phyloP scores from a whole-genome alignment of 2,329 filamentous ascomycete species.

The Colletotrichum spaethianum region DNA sequence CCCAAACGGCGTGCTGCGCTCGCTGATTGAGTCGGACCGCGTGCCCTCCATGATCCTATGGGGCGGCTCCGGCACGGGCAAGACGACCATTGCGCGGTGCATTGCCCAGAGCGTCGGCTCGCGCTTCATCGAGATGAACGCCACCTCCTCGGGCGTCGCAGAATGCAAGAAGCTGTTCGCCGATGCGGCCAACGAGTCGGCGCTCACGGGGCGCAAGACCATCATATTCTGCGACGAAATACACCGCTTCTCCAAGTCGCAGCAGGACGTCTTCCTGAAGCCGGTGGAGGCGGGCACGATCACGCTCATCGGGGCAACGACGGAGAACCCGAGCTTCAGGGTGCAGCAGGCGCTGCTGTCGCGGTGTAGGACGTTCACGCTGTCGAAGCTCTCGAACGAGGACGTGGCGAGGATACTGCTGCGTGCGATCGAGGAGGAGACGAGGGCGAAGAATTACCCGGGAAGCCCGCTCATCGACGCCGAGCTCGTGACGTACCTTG shows the following conservation, averaged over 20 bases:
- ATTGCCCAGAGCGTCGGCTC: slow-evolving; percentile 87
- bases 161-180: slow-evolving; percentile 94
- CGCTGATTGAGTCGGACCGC: slow-evolving; percentile 86
- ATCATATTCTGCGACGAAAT: slow-evolving; percentile 99
- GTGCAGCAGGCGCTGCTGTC: slow-evolving; percentile 90
- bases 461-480: slow-evolving; percentile 77
- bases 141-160: slow-evolving; percentile 86
- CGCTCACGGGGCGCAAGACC: slow-evolving; percentile 88
- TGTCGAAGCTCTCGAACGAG: slow-evolving; percentile 80
- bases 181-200: slow-evolving; percentile 85
- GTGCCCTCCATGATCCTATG: slow-evolving; percentile 97
- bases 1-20: slow-evolving; percentile 84
- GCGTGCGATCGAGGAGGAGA: slow-evolving; percentile 79
- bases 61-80: slow-evolving; percentile 85
- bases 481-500: slow-evolving; percentile 84
- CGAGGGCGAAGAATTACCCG: slow-evolving; percentile 45
- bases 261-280: slow-evolving; percentile 95
- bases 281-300: slow-evolving; percentile 93
- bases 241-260: slow-evolving; percentile 89
- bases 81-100: slow-evolving; percentile 92
- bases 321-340: slow-evolving; percentile 96
- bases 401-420: slow-evolving; percentile 81
- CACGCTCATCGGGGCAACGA: slow-evolving; percentile 94
- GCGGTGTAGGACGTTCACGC: slow-evolving; percentile 90
- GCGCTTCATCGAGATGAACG: slow-evolving; percentile 96